Base-by-base conservation (phyloP, 1,284 basidiomycete species). In the Malassezia restricta region DNA sequence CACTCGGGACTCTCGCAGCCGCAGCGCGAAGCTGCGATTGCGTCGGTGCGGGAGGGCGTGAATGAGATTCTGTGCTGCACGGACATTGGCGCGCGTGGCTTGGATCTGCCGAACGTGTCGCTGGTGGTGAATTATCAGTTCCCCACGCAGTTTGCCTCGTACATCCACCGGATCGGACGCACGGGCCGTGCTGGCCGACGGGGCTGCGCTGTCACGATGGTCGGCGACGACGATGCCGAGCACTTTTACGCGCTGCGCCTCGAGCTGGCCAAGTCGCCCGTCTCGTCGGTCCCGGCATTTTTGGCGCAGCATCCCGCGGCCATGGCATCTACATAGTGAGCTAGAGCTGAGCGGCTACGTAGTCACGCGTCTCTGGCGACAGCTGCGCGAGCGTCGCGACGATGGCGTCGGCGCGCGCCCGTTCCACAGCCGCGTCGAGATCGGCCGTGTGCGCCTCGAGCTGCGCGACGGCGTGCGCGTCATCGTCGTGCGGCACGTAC, bases 1-100 rank as follows among this genome's bases (percentile, higher is more conserved):
- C 94, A 99, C 74, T 94, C 90, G 5, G 92, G 91, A 55, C 96
- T 98, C 77, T 90, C 86, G 58, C 92, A 99, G 75, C 87, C 91
- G 65, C 87, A 95, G 74, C 84, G 92, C 74, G 92, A 99, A 75
- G 87, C 86, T 1, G 83, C 91, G 1, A 76, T 99, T 55, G 84
- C 87, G 60, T 77, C 86, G 0, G 76, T 99, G 52, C 84, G 94
- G 7, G 82, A 80, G 32, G 92, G 91, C 46, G 82, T 86, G 85
- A 71, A 81, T 89, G 33, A 79, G n/a, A 49, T 73, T n/a, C 56
- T 99, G 5, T 92, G 98, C 30, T 94, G 94, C 0, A 99, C 92
- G 14, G 94, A 98, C 76, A 79, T 99, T 49, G 92, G 94, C 20
- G 92, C 94, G 46, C 85, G 92, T 71, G 92, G 92, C 81, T 96